Base-by-base conservation (phyloP, 176 grass and related monocot genomes). In the Ensete ventricosum region DNA sequence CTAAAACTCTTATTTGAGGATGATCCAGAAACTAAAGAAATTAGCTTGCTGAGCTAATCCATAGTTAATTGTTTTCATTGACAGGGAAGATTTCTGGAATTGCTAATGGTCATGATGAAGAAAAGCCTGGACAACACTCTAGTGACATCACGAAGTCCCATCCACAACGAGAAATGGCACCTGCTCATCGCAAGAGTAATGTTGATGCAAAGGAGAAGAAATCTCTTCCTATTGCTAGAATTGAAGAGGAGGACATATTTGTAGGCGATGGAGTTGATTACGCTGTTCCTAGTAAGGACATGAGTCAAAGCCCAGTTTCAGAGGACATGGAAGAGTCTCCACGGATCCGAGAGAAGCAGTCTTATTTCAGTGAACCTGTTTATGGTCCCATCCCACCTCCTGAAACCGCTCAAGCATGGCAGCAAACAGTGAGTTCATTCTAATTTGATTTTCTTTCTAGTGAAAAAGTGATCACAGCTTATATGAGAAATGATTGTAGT, bases 291-390 rank as follows among this genome's bases (percentile, higher is more conserved):
- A 89, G 75, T 73, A 98, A 98, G 75, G 90, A 93, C 72, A 85
- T 87, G 85, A 89, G 87, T 29, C 80, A 75, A 71, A 98, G 95
- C 75, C 95, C 88, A 22, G 73, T 91, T 78, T 87, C 88, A 23
- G 94, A 93, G 57, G 95, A 93, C 77, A 98, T 93, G 90, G 90
- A 93, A 29, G 88, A 85, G 73, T 98, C 86, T 34, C 86, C 88
- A 76, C 83, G 9, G 65, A 75, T 79, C 50, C 82, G 83, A 54
- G 78, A 93, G 80, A 88, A 81, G 71, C 88, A 91, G 50, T 78
- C 88, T 50, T 89, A 98, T 91, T 98, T 98, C 77, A 77, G 65
- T 21, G 88, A 98, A 81, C 90, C 95, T 67, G 66, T 91, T 67
- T 99, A 99, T 89, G 95, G 95, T 16, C 95, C 90, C 54, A 64